Conservation (phyloP, 805 yeast genomes). For the Saccharomycopsis olivae region DNA sequence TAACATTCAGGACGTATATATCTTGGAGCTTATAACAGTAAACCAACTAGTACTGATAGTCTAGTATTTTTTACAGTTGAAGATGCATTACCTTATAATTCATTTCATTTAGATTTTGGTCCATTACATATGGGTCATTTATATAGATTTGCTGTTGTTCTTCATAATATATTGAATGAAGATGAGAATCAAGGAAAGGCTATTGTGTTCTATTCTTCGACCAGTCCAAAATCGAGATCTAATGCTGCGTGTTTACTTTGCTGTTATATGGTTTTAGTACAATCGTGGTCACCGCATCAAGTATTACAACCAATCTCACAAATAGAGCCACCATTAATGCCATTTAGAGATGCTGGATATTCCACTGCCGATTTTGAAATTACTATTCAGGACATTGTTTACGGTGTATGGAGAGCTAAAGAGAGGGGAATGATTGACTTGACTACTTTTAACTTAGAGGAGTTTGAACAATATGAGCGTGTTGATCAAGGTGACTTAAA, state of each 20-base stretch:
- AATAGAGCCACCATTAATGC: conserved; percentile 85
- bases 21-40: conserved; percentile 76
- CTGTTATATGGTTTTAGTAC: conserved; percentile 90
- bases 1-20: conserved; percentile 50
- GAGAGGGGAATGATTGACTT: conserved; percentile 83
- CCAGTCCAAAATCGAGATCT: conserved; percentile 72
- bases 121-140: conserved; percentile 90
- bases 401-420: conserved; percentile 96
- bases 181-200: conserved; percentile 77
- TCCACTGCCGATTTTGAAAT: conserved; percentile 90
- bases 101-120: conserved; percentile 96
- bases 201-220: conserved; percentile 79
- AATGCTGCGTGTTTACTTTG: conserved; percentile 92
- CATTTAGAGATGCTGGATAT: conserved; percentile 95
- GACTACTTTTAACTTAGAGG: conserved; percentile 66
- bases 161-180: conserved; percentile 86
- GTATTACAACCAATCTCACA: conserved; percentile 92
- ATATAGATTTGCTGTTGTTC: conserved; percentile 88
- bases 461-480: conserved; percentile 86
- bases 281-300: conserved; percentile 97
- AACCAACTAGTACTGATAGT: conserved; percentile 68
- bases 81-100: conserved; percentile 81
- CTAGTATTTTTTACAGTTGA: conserved; percentile 85
- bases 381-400: conserved; percentile 88
- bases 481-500: conserved; percentile 98